Conservation (phyloP, 2,329 filamentous ascomycete genomes). For the Neofusicoccum umdonicola region DNA sequence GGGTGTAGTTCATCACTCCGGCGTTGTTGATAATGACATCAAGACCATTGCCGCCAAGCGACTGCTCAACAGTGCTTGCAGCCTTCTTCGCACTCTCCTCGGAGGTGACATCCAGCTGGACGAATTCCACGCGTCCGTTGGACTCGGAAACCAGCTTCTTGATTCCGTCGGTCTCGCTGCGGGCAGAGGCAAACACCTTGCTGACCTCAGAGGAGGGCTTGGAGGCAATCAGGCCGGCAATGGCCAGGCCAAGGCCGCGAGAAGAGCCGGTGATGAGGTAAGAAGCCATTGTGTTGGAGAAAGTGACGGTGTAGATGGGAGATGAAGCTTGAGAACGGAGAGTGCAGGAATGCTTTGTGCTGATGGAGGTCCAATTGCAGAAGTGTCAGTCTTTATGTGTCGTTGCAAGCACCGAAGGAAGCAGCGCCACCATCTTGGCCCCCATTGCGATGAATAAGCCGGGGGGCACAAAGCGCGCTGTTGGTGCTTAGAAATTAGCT, state of each 20-base stretch:
- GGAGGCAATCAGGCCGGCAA: constrained; percentile 32
- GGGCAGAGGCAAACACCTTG: constrained; percentile 42
- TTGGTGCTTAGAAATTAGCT: no score
- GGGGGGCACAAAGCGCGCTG: no score
- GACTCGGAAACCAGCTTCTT: constrained; percentile 35
- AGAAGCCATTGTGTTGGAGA: constrained; percentile 26
- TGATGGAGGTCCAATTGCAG: no score
- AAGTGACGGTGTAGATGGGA: no score
- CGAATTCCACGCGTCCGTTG: neutral
- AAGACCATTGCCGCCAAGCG: neutral
- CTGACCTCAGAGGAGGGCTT: constrained; percentile 29
- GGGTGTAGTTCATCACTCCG: constrained; percentile 1
- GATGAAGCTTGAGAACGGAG: no score
- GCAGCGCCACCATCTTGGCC: no score
- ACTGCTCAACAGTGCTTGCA: constrained; percentile 30
- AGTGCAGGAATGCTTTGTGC: no score
- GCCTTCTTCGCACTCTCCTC: constrained; percentile 37
- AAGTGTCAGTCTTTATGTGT: no score
- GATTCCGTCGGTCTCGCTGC: constrained; percentile 35
- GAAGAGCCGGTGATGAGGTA: constrained; percentile 38
- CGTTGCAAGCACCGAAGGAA: no score
- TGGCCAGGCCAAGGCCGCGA: constrained; percentile 37
- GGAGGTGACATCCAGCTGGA: constrained; percentile 46
- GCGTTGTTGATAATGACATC: constrained; percentile 9
- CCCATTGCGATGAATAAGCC: no score